Percentiles rank a stretch among this genome's conserved stretches.
Conservation (phyloP, 805 yeast species). For the Candida oleophila region DNA sequence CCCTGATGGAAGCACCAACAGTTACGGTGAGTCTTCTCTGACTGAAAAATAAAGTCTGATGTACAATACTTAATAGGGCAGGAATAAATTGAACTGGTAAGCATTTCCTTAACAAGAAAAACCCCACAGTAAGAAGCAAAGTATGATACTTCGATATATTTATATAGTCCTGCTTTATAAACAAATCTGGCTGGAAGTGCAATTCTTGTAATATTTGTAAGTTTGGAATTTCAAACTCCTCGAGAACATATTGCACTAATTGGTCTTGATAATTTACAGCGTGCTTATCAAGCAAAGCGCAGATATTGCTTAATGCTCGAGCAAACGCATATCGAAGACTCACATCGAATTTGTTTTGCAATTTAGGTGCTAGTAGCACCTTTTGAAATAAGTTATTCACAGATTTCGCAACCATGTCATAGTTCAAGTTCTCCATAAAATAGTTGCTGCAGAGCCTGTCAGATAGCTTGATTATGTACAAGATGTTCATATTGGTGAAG, state of each 20-base stretch:
- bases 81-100: slow-evolving; percentile 24
- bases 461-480: slow-evolving; percentile 33
- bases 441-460: slow-evolving; percentile 33
- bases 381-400: slow-evolving; percentile 46
- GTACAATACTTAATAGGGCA: slow-evolving; percentile 36
- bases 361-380: slow-evolving; percentile 19
- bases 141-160: slow-evolving; percentile 56
- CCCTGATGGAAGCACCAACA: slow-evolving; percentile 71
- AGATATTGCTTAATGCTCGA: slow-evolving; percentile 57
- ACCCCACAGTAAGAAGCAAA: slow-evolving; percentile 54
- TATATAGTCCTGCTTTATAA: slow-evolving; percentile 27
- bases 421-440: slow-evolving; percentile 18
- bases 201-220: slow-evolving; percentile 1
- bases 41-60: slow-evolving; percentile 51
- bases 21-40: slow-evolving; percentile 51
- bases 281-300: slow-evolving; percentile 27
- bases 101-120: slow-evolving; percentile 25
- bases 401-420: slow-evolving; percentile 45
- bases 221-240: slow-evolving; percentile 27
- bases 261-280: slow-evolving; percentile 44
- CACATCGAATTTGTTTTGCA: slow-evolving; percentile 49
- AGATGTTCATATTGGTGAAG: slow-evolving; percentile 16
- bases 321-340: slow-evolving; percentile 64
- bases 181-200: slow-evolving; percentile 9
- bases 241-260: slow-evolving; percentile 30